These are phyloP conservation scores for Orbilia javanica DNA, from an alignment of 2,329 filamentous ascomycete species.

Conservation along the genomic window DNA sequence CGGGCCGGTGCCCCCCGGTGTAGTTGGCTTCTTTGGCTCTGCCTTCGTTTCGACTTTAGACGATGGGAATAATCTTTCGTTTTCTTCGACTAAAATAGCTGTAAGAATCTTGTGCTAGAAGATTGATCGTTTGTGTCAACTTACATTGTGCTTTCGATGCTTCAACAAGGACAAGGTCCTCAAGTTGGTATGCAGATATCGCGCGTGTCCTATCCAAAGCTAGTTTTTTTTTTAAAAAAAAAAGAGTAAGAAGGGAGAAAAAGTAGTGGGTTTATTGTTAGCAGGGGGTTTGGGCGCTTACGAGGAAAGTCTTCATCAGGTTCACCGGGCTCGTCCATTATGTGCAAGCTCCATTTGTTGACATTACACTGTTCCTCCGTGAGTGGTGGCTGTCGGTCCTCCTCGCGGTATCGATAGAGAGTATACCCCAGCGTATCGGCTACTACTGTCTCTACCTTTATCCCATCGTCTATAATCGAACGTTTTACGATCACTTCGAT, in stretches of 20 bases:
- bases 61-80: conserved; percentile 51
- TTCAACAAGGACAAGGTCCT: conserved; percentile 83
- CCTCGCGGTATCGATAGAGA: conserved; percentile 81
- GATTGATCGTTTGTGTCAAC: not conserved
- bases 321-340: conserved; percentile 83
- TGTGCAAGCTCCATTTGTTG: conserved; percentile 84
- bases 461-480: conserved; percentile 75
- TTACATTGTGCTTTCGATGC: conserved; percentile 75
- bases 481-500: conserved; percentile 79
- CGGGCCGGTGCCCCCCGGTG: conserved; percentile 11
- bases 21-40: conserved; percentile 30
- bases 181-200: conserved; percentile 83
- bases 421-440: conserved; percentile 85
- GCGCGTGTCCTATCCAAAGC: conserved; percentile 80
- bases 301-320: conserved; percentile 84
- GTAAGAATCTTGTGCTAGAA: conserved; percentile 4
- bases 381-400: conserved; percentile 78
- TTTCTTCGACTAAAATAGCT: conserved; percentile 43
- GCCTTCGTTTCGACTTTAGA: conserved; percentile 26
- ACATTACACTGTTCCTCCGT: conserved; percentile 77
- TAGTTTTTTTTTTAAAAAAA: too few species aligned
- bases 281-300: conserved; percentile 20
- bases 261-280: conserved; percentile 10
- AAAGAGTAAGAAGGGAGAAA: too few species aligned
- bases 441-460: conserved; percentile 75